Evolutionary conservation across 176 grass and related monocot species (phyloP).

Genomic region (Oropetium thomaeum): DNA sequence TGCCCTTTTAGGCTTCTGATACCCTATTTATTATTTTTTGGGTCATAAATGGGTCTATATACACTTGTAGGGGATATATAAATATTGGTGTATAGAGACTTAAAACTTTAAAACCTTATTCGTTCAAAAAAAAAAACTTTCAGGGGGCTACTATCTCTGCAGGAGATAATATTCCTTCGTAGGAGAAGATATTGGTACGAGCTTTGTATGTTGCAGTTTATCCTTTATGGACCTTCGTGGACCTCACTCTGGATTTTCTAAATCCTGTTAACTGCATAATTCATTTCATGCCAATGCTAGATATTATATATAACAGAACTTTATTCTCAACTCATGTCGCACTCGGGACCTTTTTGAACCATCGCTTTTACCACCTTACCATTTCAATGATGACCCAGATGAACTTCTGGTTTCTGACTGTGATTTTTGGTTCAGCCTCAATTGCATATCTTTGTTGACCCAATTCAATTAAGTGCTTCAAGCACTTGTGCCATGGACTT

Average conservation of each 20-base stretch:
- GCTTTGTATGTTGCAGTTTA: neutral
- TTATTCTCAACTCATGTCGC: neutral
- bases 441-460: neutral
- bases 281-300: neutral
- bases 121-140: neutral
- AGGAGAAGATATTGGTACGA: neutral
- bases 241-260: neutral
- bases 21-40: neutral
- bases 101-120: accelerated
- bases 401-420: neutral
- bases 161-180: neutral
- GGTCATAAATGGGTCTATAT: neutral
- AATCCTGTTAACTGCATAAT: neutral
- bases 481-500: neutral
- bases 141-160: neutral
- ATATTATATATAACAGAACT: neutral
- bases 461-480: neutral
- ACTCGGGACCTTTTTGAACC: neutral
- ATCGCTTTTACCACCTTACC: neutral
- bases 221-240: neutral
- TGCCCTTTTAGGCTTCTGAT: neutral
- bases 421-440: neutral
- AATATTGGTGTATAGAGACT: neutral
- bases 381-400: too few relatives aligned
- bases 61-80: neutral